A percentile compares a stretch with the other conserved stretches of the same genome.
Conservation (phyloP, 805 yeast species). For the Wickerhamiella kurtzmanii region DNA sequence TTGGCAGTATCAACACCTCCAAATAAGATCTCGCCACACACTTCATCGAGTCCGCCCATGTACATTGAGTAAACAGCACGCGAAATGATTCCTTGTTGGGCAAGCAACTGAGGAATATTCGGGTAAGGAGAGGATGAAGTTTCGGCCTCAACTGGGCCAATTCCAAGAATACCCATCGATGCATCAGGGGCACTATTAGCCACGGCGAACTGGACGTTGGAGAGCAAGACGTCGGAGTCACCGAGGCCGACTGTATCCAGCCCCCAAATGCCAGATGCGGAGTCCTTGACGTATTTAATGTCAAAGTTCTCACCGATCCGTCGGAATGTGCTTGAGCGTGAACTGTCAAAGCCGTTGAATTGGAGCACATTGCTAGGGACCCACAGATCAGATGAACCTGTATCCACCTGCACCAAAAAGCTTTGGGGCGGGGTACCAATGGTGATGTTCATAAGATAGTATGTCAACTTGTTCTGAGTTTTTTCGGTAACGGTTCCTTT, state of each 20-base stretch:
- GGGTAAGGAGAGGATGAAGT: constrained; percentile 28
- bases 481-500: constrained; percentile 8
- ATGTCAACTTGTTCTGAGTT: constrained; percentile 22
- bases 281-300: constrained; percentile 31
- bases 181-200: constrained; percentile 53
- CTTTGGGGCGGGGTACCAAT: constrained; percentile 42
- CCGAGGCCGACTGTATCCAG: constrained; percentile 44
- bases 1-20: constrained; percentile 61
- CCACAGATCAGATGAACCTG: constrained; percentile 42
- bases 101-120: constrained; percentile 50
- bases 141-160: constrained; percentile 19
- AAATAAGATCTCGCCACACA: constrained; percentile 45
- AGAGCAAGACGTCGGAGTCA: constrained; percentile 28
- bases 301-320: constrained; percentile 15
- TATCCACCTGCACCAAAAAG: constrained; percentile 51
- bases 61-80: constrained; percentile 49
- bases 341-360: constrained; percentile 17
- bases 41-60: constrained; percentile 31
- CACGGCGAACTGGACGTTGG: constrained; percentile 56
- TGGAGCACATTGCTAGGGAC: constrained; percentile 16
- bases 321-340: constrained; percentile 11
- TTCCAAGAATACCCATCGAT: constrained; percentile 35
- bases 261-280: constrained; percentile 48
- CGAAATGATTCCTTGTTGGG: constrained; percentile 41
- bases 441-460: constrained; percentile 23